These are phyloP conservation scores for Aurantiochytrium sp. DNA, from an alignment of 108 stramenopile genomes.

Conservation along the genomic window DNA sequence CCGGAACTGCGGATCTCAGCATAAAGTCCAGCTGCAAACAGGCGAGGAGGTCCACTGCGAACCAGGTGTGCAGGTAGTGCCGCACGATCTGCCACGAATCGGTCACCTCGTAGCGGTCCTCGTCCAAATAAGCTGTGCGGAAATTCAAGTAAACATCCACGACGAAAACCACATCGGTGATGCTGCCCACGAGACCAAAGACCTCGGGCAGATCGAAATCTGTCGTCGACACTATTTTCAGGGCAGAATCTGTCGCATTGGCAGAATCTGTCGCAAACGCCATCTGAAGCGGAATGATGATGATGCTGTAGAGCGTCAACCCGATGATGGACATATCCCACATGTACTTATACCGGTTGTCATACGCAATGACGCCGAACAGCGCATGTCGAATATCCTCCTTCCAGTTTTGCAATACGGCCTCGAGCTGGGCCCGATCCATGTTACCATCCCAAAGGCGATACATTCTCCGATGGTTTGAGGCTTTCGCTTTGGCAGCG, in stretches of 20 bases:
- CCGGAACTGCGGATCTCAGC: neutral
- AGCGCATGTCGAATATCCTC: neutral
- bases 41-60: neutral
- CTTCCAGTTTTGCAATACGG: neutral
- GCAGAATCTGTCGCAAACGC: constrained; percentile 10
- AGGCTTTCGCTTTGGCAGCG: no score
- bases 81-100: neutral
- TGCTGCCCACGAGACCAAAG: neutral
- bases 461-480: no score
- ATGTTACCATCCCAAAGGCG: neutral
- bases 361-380: neutral
- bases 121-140: neutral
- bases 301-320: constrained; percentile 20
- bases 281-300: neutral
- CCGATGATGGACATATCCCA: neutral
- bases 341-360: neutral
- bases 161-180: neutral
- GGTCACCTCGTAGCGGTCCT: neutral
- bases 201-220: neutral
- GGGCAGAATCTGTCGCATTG: no score
- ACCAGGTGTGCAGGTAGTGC: neutral
- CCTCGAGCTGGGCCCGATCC: neutral
- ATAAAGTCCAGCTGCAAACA: neutral
- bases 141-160: neutral
- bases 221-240: neutral